Evolutionary conservation across 192 early-diverging fungal species (phyloP).

Genomic region (Coemansia biformis): DNA sequence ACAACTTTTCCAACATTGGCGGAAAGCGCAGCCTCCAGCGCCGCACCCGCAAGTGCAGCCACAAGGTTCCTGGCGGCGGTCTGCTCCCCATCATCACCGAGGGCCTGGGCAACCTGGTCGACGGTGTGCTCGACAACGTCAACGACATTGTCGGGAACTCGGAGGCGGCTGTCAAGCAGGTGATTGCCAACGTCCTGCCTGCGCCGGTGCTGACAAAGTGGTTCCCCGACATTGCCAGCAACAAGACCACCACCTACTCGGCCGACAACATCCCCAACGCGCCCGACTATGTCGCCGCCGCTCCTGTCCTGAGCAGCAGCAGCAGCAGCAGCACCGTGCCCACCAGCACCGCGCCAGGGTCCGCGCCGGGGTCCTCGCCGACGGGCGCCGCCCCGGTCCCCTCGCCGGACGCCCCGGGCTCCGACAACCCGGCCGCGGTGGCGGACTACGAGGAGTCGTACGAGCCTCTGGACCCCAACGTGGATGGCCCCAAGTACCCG

Average conservation of each 20-base stretch:
- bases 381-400: constrained; percentile 2
- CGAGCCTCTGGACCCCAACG: constrained; percentile 8
- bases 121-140: constrained; percentile 35
- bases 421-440: constrained; percentile 4
- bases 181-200: constrained; percentile 18
- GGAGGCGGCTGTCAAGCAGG: constrained; percentile 24
- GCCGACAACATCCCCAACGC: constrained; percentile 15
- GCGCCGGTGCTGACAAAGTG: constrained; percentile 35
- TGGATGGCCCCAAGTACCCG: constrained; percentile 28
- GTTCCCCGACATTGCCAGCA: constrained; percentile 12
- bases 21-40: constrained; percentile 24
- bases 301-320: too few species aligned
- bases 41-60: constrained; percentile 31
- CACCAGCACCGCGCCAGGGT: too few species aligned
- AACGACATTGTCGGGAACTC: constrained; percentile 16
- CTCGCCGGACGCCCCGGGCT: neutral
- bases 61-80: neutral
- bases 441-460: constrained; percentile 2
- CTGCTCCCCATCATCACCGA: neutral
- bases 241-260: constrained; percentile 18
- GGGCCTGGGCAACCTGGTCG: constrained; percentile 12
- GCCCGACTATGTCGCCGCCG: too few species aligned
- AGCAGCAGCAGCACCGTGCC: too few species aligned
- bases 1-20: constrained; percentile 22
- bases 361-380: constrained; percentile 3